Evolutionary conservation across 805 yeast genomes (phyloP), one percentile per base, ranked within the genome.

Genomic region (Blastobotrys attinorum): DNA sequence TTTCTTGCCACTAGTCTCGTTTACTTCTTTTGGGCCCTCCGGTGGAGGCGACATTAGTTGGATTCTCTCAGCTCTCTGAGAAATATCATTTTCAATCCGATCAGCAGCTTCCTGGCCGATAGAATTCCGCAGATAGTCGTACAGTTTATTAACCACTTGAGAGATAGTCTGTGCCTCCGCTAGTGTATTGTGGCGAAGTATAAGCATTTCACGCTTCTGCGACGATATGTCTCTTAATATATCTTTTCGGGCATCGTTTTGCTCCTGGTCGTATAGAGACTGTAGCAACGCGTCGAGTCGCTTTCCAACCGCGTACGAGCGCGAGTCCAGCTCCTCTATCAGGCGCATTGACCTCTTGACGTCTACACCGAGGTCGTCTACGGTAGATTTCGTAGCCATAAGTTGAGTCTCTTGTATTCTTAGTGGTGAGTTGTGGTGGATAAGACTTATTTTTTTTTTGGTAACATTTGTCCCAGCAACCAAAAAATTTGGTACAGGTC

Each of bases 301-400:
- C 13, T 18, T 39, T 20, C 31, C 18, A 10, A 35, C 39, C 5
- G 21, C 39, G 34, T 13, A 37, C 21, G 41, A 31, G 31, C 34
- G 34, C 17, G 25, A 4, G 35, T 51, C 53, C 34, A 51, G 39
- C 31, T 27, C 22, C 10, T 47, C 45, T 8, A 51, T 42, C 18
- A 50, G 46, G 18, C 31, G 21, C 31, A 51, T 33, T 4, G 52
- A 42, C 20, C 48, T 45, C n/a, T 37, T 35, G 37, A 45, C 33
- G 27, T 50, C 51, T 11, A 22, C 21, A n/a, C 32, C 34, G 17
- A 46, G 39, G n/a, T 43, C 50, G 29, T 41, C 52, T 46, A 50
- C 38, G 18, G 33, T 15, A 13, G 15, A 31, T 31, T 8, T n/a
- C n/a, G n/a, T n/a, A n/a, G n/a, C n/a, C n/a, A n/a, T n/a, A n/a